Evolutionary conservation across 176 grass and related monocot genomes (phyloP).

Genomic region (Phragmites australis): DNA sequence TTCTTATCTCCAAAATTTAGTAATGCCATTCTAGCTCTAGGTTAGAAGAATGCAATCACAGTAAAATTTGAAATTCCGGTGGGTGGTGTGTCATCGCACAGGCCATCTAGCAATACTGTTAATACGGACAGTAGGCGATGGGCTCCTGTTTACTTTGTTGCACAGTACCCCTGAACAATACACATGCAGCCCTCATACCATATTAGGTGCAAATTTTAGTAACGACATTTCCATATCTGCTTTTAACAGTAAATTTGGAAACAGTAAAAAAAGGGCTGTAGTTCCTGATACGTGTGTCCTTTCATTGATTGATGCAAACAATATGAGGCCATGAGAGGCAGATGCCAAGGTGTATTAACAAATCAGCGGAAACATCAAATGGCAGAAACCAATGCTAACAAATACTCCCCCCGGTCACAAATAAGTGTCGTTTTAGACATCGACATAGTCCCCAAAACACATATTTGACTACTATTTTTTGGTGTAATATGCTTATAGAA

Average conservation of each 20-base stretch:
- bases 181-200: too few relatives aligned
- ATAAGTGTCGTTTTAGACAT: too few relatives aligned
- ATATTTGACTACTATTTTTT: too few relatives aligned
- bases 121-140: neutral
- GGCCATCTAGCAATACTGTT: neutral
- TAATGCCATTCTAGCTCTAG: neutral
- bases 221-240: neutral
- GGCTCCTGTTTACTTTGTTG: neutral
- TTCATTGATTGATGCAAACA: neutral
- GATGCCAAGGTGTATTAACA: neutral
- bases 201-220: neutral
- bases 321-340: neutral
- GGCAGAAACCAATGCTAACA: neutral
- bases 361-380: neutral
- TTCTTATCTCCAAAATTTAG: neutral
- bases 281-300: neutral
- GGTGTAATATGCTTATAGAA: too few relatives aligned
- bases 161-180: neutral
- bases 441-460: too few relatives aligned
- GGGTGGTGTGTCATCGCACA: neutral
- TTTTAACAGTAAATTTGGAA: slow-evolving; percentile 10
- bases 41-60: neutral
- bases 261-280: neutral
- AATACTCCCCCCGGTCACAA: neutral
- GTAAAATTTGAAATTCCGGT: neutral